Evolutionary conservation across 371 early-diverging fungal genomes (phyloP).

Genomic region (Conidiobolus incongruus): DNA sequence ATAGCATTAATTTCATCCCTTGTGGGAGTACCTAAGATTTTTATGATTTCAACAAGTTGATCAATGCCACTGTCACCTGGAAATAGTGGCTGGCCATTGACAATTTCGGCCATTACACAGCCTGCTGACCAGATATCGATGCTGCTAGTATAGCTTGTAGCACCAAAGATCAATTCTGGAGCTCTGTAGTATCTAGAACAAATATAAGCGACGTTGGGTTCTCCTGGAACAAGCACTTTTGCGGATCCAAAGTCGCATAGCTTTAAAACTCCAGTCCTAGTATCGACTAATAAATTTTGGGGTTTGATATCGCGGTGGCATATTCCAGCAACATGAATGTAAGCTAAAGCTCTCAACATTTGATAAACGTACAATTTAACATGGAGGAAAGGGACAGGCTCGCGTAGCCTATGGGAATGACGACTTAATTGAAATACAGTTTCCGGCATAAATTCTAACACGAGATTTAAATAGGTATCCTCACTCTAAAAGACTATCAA

Average conservation of each 20-base stretch:
- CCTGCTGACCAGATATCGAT: constrained; percentile 97
- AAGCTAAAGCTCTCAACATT: constrained; percentile 80
- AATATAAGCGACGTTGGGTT: constrained; percentile 94
- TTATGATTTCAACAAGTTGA: constrained; percentile 98
- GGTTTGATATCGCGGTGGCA: constrained; percentile 95
- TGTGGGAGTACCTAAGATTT: constrained; percentile 95
- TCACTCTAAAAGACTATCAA: constrained; percentile 26
- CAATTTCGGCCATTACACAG: constrained; percentile 97
- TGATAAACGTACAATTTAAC: constrained; percentile 96
- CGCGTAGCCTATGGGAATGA: constrained; percentile 68
- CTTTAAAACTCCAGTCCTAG: constrained; percentile 70
- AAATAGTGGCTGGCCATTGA: constrained; percentile 90
- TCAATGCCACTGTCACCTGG: constrained; percentile 98
- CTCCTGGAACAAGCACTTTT: constrained; percentile 77
- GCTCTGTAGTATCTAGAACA: constrained; percentile 98
- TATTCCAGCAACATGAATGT: constrained; percentile 88
- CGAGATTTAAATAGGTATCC: constrained; percentile 79
- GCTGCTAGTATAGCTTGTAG: constrained; percentile 74
- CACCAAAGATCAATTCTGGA: constrained; percentile 96
- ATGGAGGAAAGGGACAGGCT: constrained; percentile 71
- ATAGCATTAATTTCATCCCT: constrained; percentile 84
- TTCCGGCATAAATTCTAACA: constrained; percentile 83
- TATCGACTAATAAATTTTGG: constrained; percentile 91
- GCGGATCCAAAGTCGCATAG: constrained; percentile 99
- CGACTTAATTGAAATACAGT: constrained; percentile 81